A percentile compares a stretch with the other conserved stretches of the same genome.
phyloP scores from a whole-genome alignment of 2,329 filamentous ascomycete genomes.

The Fusarium sp. region DNA sequence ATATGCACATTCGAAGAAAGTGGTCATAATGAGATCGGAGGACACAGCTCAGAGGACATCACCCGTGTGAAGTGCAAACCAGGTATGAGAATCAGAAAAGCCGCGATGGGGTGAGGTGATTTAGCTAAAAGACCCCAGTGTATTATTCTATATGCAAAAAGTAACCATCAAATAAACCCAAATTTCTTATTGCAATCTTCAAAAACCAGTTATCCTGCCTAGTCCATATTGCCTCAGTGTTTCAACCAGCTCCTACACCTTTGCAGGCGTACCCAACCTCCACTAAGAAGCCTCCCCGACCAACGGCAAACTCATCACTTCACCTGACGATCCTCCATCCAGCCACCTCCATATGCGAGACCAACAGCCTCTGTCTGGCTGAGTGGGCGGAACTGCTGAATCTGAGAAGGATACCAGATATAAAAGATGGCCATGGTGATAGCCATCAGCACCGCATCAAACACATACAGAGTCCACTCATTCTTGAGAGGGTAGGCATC shows the following conservation, averaged over 20 bases:
- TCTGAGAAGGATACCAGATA: constrained; percentile 14
- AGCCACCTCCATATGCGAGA: not conserved
- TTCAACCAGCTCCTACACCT: not conserved
- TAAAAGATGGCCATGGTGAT: constrained; percentile 28
- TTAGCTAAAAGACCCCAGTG: not conserved
- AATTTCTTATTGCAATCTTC: not conserved
- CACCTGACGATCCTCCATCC: not conserved
- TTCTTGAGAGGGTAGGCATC: constrained; percentile 53
- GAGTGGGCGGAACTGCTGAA: constrained; percentile 2
- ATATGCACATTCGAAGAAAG: too few species aligned
- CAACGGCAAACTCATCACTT: not conserved
- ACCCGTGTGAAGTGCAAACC: too few species aligned
- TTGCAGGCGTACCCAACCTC: too few species aligned
- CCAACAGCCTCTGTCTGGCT: not conserved
- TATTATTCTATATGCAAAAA: not conserved
- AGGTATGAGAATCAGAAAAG: too few species aligned
- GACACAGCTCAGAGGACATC: too few species aligned
- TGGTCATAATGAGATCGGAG: too few species aligned
- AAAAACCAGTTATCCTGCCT: not conserved
- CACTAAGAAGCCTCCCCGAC: not conserved
- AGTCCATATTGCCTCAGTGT: too few species aligned
- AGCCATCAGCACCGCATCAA: constrained; percentile 49
- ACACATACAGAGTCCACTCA: constrained; percentile 57
- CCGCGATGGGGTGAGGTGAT: too few species aligned
- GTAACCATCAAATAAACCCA: not conserved